Conservation (phyloP, 208 protist species). For the Crithidia sp. region DNA sequence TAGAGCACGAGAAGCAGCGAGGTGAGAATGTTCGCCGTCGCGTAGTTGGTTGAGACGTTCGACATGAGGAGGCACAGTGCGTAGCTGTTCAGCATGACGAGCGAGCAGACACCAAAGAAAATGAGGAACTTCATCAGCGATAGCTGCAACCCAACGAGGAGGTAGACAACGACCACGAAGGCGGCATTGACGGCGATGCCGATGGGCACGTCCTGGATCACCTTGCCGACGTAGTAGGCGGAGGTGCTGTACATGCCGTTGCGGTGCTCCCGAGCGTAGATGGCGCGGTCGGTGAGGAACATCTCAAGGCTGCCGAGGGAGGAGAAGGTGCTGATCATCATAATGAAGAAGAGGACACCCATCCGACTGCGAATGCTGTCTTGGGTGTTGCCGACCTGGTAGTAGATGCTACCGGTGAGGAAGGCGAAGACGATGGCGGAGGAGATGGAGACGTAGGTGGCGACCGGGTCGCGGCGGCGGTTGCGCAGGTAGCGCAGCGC, state of each 20-base stretch:
- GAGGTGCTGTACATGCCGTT: constrained; percentile 71
- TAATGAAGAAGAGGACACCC: constrained; percentile 75
- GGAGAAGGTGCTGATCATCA: constrained; percentile 76
- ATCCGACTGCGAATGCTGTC: constrained; percentile 67
- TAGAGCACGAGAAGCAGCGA: constrained; percentile 71
- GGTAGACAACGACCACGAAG: constrained; percentile 64
- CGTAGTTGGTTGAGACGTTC: constrained; percentile 59
- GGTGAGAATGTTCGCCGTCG: constrained; percentile 58
- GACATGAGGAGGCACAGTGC: constrained; percentile 68
- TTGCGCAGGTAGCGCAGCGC: constrained; percentile 60
- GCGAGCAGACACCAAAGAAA: constrained; percentile 44
- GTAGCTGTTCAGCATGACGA: constrained; percentile 72
- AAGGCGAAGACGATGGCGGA: constrained; percentile 66
- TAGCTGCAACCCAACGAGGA: constrained; percentile 62
- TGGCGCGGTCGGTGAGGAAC: constrained; percentile 59
- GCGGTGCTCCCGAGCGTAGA: constrained; percentile 70
- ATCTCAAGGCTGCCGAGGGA: constrained; percentile 54
- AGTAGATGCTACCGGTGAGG: constrained; percentile 80
- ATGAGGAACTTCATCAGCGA: constrained; percentile 44
- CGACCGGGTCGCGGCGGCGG: constrained; percentile 62
- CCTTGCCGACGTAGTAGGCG: constrained; percentile 75
- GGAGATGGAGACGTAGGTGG: constrained; percentile 45
- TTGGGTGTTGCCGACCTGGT: constrained; percentile 52
- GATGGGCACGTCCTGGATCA: constrained; percentile 65
- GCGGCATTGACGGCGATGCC: constrained; percentile 46